Evolutionary conservation across 495 filamentous ascomycete species (phyloP), one percentile per base, ranked within the genome.

Genomic region (Aspergillus saccharolyticus): DNA sequence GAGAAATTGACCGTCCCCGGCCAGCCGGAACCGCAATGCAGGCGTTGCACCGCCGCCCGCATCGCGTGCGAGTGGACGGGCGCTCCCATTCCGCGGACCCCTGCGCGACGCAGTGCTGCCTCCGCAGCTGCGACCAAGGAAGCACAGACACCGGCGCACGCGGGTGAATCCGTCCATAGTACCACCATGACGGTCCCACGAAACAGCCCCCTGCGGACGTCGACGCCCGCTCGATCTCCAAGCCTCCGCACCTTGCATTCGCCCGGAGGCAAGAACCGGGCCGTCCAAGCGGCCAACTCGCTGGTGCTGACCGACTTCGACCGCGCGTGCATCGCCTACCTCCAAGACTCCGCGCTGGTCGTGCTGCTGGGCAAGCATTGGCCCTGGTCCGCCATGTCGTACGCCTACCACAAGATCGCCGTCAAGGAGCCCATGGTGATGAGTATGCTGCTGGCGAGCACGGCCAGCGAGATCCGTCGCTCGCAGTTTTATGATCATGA

Each of bases 381-480:
- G 70, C 70, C 64, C 4, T 71, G 66, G 68, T 73, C 70, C 25
- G 61, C 60, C 10, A 56, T 73, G 10, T 66, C 70, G 1, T 70
- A 70, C 56, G 57, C 63, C 16, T 73, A 71, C 57, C 66, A 67
- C 19, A 66, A 63, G 42, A 66, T 73, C 42, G 66, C 69, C 15
- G 62, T 64, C 33, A 63, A 53, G 28, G 65, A 71, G 52, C 69
- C 65, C 4, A 70, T 71, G 69, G 62, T 70, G 15, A 69, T 71
- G 66, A 70, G 67, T 44, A 69, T 71, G 69, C 66, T 71, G n/a
- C 55, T 71, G 19, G 70, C 70, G 2, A 71, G 61, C 55, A 62
- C 65, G 42, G 63, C 69, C 18, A 62, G 64, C 15, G 69, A 71
- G 45, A 67, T 70, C 42, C 60, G 66, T 55, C 61, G 67, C 20